These are phyloP conservation scores for Daldinia concentrica DNA, from an alignment of 495 filamentous ascomycete species.

Conservation along the genomic window DNA sequence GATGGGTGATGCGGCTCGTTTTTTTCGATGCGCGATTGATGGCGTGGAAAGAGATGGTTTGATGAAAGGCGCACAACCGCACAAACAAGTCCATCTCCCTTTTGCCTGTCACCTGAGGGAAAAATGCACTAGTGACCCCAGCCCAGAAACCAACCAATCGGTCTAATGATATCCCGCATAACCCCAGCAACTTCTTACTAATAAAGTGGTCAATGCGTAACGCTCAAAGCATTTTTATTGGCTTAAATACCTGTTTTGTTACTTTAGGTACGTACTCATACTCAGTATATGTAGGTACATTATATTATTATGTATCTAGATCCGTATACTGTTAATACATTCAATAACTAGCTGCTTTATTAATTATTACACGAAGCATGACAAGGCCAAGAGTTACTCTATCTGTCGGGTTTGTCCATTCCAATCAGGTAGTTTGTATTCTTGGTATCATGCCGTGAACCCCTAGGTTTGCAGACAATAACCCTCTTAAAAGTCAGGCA, in stretches of 20 bases:
- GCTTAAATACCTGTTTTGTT: neutral
- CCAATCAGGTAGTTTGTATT: neutral
- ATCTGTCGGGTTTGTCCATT: neutral
- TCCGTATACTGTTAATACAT: neutral
- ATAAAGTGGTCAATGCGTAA: neutral
- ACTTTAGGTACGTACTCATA: too few species aligned
- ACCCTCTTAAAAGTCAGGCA: neutral
- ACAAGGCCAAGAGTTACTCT: neutral
- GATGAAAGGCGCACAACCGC: slow-evolving; percentile 64
- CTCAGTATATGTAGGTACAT: too few species aligned
- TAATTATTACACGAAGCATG: neutral
- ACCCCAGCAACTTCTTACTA: neutral
- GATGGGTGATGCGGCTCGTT: slow-evolving; percentile 58
- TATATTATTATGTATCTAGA: neutral
- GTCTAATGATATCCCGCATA: slow-evolving; percentile 22
- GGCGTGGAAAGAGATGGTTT: slow-evolving; percentile 56
- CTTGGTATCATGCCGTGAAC: neutral
- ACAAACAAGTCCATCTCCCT: slow-evolving; percentile 55
- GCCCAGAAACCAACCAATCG: slow-evolving; percentile 17
- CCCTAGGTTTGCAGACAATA: neutral
- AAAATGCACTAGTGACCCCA: slow-evolving; percentile 26
- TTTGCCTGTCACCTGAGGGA: slow-evolving; percentile 54
- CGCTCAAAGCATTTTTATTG: neutral
- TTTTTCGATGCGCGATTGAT: slow-evolving; percentile 63
- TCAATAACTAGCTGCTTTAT: neutral